These are phyloP conservation scores for Picea sitchensis DNA, from an alignment of 75 land plant genomes.

Conservation along the genomic window DNA sequence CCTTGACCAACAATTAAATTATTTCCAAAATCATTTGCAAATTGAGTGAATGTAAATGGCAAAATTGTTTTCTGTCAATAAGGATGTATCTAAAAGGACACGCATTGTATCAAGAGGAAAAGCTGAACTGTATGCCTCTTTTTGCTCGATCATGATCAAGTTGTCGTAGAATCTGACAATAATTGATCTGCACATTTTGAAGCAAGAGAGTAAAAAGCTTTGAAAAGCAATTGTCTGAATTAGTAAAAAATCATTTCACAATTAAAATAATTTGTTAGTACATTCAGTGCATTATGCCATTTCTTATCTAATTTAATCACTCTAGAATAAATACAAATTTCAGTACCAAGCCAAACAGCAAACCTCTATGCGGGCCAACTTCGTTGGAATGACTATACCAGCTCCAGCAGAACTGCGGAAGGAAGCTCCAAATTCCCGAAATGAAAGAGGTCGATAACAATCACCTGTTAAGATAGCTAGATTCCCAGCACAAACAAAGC, in stretches of 20 bases:
- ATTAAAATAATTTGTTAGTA: neutral
- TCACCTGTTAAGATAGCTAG: constrained; percentile 59
- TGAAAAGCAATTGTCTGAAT: neutral
- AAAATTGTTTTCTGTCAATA: too few relatives aligned
- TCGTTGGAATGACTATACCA: constrained; percentile 87
- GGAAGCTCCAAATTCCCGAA: constrained; percentile 45
- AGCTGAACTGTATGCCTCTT: constrained; percentile 77
- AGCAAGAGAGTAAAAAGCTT: neutral
- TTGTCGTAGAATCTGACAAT: constrained; percentile 73
- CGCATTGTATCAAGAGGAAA: constrained; percentile 41
- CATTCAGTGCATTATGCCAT: neutral
- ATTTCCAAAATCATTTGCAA: too few relatives aligned
- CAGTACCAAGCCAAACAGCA: constrained; percentile 8
- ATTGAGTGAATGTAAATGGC: too few relatives aligned
- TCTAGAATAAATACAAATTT: neutral
- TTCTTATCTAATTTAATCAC: neutral
- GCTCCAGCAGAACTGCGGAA: constrained; percentile 68
- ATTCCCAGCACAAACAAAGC: constrained; percentile 80
- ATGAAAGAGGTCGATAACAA: constrained; percentile 29
- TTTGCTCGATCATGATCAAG: constrained; percentile 60
- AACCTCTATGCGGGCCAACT: constrained; percentile 89
- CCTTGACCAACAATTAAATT: too few relatives aligned
- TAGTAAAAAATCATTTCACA: neutral
- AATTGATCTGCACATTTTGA: constrained; percentile 61
- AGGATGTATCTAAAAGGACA: too few relatives aligned